phyloP scores from a whole-genome alignment of 2,329 filamentous ascomycete species.

The Penicillium sp. region DNA sequence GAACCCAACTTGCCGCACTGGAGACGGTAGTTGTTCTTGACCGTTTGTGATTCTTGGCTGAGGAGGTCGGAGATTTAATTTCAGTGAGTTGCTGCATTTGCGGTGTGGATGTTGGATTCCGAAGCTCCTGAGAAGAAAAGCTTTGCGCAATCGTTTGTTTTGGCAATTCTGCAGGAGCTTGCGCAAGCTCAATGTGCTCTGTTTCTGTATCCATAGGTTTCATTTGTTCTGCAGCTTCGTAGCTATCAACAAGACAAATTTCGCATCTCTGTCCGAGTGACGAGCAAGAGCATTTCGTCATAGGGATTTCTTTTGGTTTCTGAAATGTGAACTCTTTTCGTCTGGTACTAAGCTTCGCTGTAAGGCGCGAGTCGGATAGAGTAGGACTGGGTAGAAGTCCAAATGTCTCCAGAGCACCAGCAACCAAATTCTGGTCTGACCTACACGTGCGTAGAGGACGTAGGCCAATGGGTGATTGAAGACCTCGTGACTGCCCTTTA shows the following conservation, averaged over 20 bases:
- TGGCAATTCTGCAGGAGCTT: background rate
- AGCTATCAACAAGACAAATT: background rate
- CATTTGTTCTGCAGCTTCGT: background rate
- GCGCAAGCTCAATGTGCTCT: background rate
- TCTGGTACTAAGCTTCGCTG: slow-evolving; percentile 23
- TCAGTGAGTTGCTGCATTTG: slow-evolving; percentile 10
- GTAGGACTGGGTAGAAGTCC: slow-evolving; percentile 36
- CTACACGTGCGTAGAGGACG: slow-evolving; percentile 32
- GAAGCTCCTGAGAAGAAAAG: slow-evolving; percentile 1
- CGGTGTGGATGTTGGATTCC: slow-evolving; percentile 11
- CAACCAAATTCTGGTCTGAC: slow-evolving; percentile 33
- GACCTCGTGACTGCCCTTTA: slow-evolving; percentile 18
- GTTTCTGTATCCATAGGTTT: background rate
- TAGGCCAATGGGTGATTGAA: slow-evolving; percentile 19
- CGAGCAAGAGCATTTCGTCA: slow-evolving; percentile 5
- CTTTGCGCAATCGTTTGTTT: background rate
- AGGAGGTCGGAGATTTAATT: slow-evolving; percentile 18
- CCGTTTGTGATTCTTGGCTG: slow-evolving; percentile 23
- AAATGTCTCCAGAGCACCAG: slow-evolving; percentile 28
- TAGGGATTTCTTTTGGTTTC: background rate
- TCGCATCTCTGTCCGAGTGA: background rate
- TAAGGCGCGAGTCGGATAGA: slow-evolving; percentile 29
- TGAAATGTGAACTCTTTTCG: slow-evolving; percentile 15
- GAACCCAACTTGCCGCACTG: slow-evolving; percentile 36
- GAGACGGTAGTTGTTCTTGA: slow-evolving; percentile 32